phyloP scores from a whole-genome alignment of 345 rosid species.

The Odontarrhena argentea region DNA sequence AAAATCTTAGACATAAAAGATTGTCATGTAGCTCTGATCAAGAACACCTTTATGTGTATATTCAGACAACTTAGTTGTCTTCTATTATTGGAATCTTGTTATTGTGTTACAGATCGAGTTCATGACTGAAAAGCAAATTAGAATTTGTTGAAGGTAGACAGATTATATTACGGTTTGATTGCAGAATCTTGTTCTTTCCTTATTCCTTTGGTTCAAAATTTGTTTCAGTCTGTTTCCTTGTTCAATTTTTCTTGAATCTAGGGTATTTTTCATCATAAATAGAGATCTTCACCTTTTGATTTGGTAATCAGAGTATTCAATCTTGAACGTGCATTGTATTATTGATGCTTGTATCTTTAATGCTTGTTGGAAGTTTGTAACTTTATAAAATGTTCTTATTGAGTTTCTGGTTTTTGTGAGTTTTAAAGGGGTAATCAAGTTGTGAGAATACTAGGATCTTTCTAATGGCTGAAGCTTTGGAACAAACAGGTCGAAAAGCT shows the following conservation, averaged over 20 bases:
- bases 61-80: not conserved
- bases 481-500: slow-evolving; percentile 84
- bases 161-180: not conserved
- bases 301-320: too few relatives aligned
- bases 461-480: slow-evolving; percentile 78
- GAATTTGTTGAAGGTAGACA: slow-evolving; percentile 62
- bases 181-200: too few relatives aligned
- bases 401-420: not conserved
- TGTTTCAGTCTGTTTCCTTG: too few relatives aligned
- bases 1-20: too few relatives aligned
- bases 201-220: too few relatives aligned
- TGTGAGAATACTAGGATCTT: slow-evolving; percentile 74
- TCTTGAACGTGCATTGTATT: too few relatives aligned
- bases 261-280: too few relatives aligned
- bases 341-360: too few relatives aligned
- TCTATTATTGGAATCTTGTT: not conserved
- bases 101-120: slow-evolving; percentile 66
- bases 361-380: too few relatives aligned
- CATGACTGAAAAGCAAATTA: slow-evolving; percentile 88
- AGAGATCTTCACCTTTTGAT: too few relatives aligned
- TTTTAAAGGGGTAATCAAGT: slow-evolving; percentile 68
- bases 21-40: not conserved
- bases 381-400: too few relatives aligned
- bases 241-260: too few relatives aligned
- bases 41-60: not conserved